These are phyloP conservation scores for Anacardium occidentale DNA, from an alignment of 345 rosid genomes.

Conservation along the genomic window DNA sequence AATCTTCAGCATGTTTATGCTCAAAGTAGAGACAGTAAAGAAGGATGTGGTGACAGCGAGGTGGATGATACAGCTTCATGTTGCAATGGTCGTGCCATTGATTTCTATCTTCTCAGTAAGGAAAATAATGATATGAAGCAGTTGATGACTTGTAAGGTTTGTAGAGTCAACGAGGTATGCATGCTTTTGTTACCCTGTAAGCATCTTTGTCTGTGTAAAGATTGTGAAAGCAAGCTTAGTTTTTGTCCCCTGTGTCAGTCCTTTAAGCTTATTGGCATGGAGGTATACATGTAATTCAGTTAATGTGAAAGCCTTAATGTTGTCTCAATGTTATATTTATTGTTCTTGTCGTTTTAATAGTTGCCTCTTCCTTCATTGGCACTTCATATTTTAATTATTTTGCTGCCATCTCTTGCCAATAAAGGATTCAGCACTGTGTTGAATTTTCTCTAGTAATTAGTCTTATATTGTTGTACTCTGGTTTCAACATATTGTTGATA, in stretches of 20 bases:
- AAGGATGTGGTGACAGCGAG: slow-evolving; percentile 94
- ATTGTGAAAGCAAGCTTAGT: slow-evolving; percentile 79
- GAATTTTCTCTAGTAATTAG: not conserved
- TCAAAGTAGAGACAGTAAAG: slow-evolving; percentile 64
- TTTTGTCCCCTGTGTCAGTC: slow-evolving; percentile 85
- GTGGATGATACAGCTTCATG: slow-evolving; percentile 87
- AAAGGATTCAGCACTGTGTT: not conserved
- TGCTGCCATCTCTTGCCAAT: not conserved
- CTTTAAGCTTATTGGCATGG: slow-evolving; percentile 72
- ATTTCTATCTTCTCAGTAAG: slow-evolving; percentile 48
- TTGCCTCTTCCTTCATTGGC: slow-evolving; percentile 11
- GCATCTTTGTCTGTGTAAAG: slow-evolving; percentile 93
- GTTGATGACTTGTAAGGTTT: slow-evolving; percentile 69
- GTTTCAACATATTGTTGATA: not conserved
- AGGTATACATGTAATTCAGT: slow-evolving; percentile 64
- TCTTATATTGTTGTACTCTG: not conserved
- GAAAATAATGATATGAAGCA: slow-evolving; percentile 37
- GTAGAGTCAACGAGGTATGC: slow-evolving; percentile 66
- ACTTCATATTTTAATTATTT: not conserved
- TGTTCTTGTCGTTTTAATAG: slow-evolving; percentile 23
- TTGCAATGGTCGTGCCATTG: slow-evolving; percentile 54
- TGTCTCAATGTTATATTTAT: slow-evolving; percentile 24
- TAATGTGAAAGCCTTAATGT: slow-evolving; percentile 18
- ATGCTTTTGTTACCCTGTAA: slow-evolving; percentile 91
- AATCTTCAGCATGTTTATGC: slow-evolving; percentile 71